Evolutionary conservation across 371 early-diverging fungal genomes (phyloP), one percentile per base, ranked within the genome.

Genomic region (Saksenaea vasiformis): DNA sequence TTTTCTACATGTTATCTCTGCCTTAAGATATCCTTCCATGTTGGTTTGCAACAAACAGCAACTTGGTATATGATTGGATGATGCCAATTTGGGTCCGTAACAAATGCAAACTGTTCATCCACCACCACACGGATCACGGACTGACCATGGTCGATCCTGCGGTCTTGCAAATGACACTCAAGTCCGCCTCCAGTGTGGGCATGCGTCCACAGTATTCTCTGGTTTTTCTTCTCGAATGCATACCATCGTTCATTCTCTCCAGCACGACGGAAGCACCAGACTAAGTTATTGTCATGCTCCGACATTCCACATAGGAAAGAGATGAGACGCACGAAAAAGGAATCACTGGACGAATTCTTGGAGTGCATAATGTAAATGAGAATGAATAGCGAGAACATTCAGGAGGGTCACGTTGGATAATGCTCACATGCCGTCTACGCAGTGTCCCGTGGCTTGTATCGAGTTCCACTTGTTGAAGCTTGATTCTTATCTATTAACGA

Each of bases 1-100:
- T n/a, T n/a, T 31, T 31, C 31, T 31, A 31, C 7, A 4, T 31
- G 2, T 31, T 7, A 31, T 47, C 22, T 47, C 51, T 47, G n/a
- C 4, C 9, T 17, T 1, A 47, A 22, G 4, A 17, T 22, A 47
- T 22, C 51, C 2, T 47, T n/a, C 51, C 51, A 47, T 47, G 51
- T 22, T 19, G 51, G 22, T 26, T 3, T 22, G 10, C 24, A 22
- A 22, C 51, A 47, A 10, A 47, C 22, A 24, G 24, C 34, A 15
- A 70, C 41, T 36, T 71, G 62, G 56, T 71, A 71, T 1, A 65
- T 59, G 11, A 67, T n/a, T 7, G 71, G 71, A n/a, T 64, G 55
- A 14, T 64, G 31, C 64, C 67, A 65, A 11, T 64, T 64, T 5
- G 71, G 62, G 37, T 71, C 65, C 39, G 61, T 60, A 15, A 56